Percentiles rank a stretch among this genome's conserved stretches.
phyloP scores from a whole-genome alignment of 2,329 filamentous ascomycete genomes.

The Aureobasidium sp. region DNA sequence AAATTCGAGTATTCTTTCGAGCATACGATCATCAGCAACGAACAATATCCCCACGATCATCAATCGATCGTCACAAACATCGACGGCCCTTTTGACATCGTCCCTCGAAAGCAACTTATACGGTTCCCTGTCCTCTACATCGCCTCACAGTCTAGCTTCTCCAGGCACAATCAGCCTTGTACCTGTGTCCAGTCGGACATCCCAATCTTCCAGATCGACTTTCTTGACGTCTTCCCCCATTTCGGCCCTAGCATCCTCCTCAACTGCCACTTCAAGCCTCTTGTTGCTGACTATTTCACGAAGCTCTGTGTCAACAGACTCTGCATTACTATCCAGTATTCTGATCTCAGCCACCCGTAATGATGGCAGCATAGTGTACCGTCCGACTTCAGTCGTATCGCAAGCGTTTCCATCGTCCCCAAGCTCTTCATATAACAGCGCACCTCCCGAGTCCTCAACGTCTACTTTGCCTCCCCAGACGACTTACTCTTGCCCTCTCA shows the following conservation, averaged over 20 bases:
- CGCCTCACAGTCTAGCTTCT: too few species aligned
- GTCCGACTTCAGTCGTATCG: background rate
- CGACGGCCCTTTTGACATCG: background rate
- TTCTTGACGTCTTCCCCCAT: too few species aligned
- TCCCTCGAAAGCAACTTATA: too few species aligned
- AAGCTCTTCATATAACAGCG: background rate
- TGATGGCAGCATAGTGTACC: background rate
- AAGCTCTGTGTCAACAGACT: background rate
- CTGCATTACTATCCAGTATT: background rate
- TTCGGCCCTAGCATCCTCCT: too few species aligned
- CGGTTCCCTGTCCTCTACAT: too few species aligned
- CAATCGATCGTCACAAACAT: background rate
- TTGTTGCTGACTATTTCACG: background rate
- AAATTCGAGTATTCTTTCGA: background rate
- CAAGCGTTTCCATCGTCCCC: background rate
- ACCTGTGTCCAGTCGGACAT: too few species aligned
- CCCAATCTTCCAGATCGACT: too few species aligned
- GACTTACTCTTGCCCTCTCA: conserved; percentile 5
- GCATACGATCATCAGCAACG: background rate
- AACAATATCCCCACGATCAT: background rate
- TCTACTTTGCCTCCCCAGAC: background rate
- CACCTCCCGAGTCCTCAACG: background rate
- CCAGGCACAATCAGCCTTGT: too few species aligned
- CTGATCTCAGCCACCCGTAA: background rate
- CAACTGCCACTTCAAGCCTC: too few species aligned